A percentile compares a stretch with the other conserved stretches of the same genome.
Conservation (phyloP, 2,329 filamentous ascomycete genomes). For the Aspergillus persii region DNA sequence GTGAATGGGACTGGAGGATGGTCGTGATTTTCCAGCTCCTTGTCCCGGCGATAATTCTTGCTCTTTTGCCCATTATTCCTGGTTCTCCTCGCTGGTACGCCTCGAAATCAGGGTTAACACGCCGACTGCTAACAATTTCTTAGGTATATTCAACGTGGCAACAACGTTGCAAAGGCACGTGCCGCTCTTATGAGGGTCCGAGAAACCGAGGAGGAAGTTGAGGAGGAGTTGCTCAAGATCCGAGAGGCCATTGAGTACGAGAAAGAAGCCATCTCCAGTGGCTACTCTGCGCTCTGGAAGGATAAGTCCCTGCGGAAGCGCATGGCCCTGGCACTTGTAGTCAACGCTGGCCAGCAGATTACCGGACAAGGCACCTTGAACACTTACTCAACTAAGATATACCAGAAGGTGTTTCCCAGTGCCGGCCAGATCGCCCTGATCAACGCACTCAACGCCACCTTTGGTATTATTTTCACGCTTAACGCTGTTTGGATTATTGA, state of each 20-base stretch:
- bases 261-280: constrained; percentile 63
- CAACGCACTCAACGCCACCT: constrained; percentile 72
- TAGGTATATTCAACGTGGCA: constrained; percentile 55
- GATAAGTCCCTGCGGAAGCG: constrained; percentile 67
- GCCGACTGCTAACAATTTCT: neutral
- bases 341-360: constrained; percentile 71
- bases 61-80: constrained; percentile 63
- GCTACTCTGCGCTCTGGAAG: constrained; percentile 67
- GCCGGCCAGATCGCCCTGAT: constrained; percentile 65
- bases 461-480: constrained; percentile 69
- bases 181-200: constrained; percentile 59
- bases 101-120: neutral
- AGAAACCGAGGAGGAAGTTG: constrained; percentile 63
- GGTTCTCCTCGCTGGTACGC: constrained; percentile 64
- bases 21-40: constrained; percentile 71
- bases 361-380: constrained; percentile 72
- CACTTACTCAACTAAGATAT: constrained; percentile 70
- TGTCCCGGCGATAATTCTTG: constrained; percentile 62
- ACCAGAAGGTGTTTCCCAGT: constrained; percentile 65
- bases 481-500: constrained; percentile 73
- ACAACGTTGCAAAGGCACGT: constrained; percentile 61
- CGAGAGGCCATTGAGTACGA: constrained; percentile 69
- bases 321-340: constrained; percentile 61
- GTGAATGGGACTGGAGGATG: constrained; percentile 72
- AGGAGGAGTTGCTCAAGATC: constrained; percentile 64